A percentile compares a stretch with the other conserved stretches of the same genome.
phyloP scores from a whole-genome alignment of 345 rosid species.

The Melaleuca quinquenervia region DNA sequence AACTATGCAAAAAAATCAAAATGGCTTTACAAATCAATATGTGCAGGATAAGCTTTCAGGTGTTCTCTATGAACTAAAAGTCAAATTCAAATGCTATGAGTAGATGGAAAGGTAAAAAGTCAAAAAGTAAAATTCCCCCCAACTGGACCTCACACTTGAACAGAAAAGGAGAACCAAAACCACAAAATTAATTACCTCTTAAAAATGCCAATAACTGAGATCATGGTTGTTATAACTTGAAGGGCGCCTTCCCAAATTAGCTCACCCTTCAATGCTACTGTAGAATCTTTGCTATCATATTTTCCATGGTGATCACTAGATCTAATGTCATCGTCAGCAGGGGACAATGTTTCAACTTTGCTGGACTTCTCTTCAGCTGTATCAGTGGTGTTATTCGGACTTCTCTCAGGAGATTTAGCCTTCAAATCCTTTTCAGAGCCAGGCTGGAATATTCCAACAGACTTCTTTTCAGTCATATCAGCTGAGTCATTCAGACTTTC shows the following conservation, averaged over 20 bases:
- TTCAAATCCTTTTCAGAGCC: constrained; percentile 23
- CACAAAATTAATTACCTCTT: constrained; percentile 38
- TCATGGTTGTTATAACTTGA: constrained; percentile 44
- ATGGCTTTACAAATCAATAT: neutral
- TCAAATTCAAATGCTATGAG: neutral
- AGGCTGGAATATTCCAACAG: constrained; percentile 1
- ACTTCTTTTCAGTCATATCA: constrained; percentile 15
- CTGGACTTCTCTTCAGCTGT: constrained; percentile 14
- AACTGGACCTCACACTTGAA: neutral
- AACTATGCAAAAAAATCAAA: neutral
- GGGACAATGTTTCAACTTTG: constrained; percentile 1
- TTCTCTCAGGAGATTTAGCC: constrained; percentile 18
- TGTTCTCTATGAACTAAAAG: neutral
- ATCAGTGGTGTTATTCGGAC: constrained; percentile 12
- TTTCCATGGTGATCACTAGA: constrained; percentile 7
- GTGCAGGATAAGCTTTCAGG: neutral
- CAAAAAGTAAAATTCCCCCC: neutral
- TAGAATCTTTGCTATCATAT: constrained; percentile 5
- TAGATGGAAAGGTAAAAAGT: neutral
- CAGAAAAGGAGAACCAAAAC: neutral
- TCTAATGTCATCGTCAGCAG: constrained; percentile 10
- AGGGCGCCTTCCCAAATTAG: constrained; percentile 72
- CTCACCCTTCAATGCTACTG: constrained; percentile 25
- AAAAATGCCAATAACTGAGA: constrained; percentile 47
- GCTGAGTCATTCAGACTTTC: constrained; percentile 11